Evolutionary conservation across 305 asterid genomes (phyloP).

Genomic region (Coffea humblotiana): DNA sequence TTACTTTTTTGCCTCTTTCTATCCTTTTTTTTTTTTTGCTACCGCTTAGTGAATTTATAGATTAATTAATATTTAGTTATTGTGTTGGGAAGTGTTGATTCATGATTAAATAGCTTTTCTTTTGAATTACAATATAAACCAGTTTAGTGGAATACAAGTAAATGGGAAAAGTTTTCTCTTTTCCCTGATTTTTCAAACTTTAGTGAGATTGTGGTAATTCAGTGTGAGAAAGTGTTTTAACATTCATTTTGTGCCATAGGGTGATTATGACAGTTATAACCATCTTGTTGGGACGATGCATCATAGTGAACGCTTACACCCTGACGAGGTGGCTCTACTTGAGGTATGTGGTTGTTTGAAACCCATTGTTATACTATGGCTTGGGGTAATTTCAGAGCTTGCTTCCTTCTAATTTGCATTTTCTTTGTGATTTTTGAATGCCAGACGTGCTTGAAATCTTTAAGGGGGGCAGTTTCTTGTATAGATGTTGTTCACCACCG

Average conservation of each 20-base stretch:
- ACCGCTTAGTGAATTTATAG: not conserved
- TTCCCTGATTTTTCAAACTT: not conserved
- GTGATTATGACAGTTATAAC: slow-evolving; percentile 52
- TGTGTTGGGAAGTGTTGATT: not conserved
- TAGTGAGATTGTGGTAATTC: not conserved
- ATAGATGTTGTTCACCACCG: slow-evolving; percentile 64
- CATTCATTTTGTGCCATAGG: slow-evolving; percentile 38
- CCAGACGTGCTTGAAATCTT: slow-evolving; percentile 87
- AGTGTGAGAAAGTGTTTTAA: not conserved
- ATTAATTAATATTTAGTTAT: not conserved
- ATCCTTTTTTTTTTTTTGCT: not conserved
- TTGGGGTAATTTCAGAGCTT: not conserved
- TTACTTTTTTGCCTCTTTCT: not conserved
- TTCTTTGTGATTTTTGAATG: slow-evolving; percentile 21
- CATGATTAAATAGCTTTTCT: not conserved
- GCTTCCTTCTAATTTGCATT: not conserved
- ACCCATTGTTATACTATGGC: not conserved
- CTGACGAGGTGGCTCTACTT: slow-evolving; percentile 76
- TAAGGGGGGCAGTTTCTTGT: slow-evolving; percentile 74
- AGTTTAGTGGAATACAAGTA: not conserved
- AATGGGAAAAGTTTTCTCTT: not conserved
- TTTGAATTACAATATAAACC: not conserved
- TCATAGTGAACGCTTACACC: slow-evolving; percentile 38
- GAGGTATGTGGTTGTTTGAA: slow-evolving; percentile 55
- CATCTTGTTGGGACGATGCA: slow-evolving; percentile 62